Base-by-base conservation (phyloP, 2,329 filamentous ascomycete species). In the Drechslera avenae region DNA sequence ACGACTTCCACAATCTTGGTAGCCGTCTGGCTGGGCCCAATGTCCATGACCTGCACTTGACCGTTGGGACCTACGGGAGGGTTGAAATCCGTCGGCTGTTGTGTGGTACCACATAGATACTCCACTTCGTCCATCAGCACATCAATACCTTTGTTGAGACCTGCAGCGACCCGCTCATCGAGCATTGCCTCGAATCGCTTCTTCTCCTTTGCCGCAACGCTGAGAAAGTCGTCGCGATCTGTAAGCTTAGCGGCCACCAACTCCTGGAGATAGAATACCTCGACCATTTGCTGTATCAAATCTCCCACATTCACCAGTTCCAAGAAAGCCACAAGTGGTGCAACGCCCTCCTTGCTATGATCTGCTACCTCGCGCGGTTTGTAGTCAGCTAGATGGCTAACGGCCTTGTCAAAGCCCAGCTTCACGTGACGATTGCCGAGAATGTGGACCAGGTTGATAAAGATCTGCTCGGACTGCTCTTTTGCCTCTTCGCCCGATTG, bases 181-280 rank as follows among this genome's bases (percentile, higher is more conserved):
- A 99, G 86, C 89, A 97, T 96, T 70, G 97, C 92, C 79, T 99
- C 94, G 66, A 97, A 99, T 60, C 90, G 91, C 78, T 97, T 97
- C 83, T 99, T 99, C 59, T 94, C 92, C 63, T 97, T 88, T 26
- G 89, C 89, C 0, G 92, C 90, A 16, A 91, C 89, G 67, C 96
- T 91, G 39, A 99, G 80, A 67, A 99, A 99, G 75, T 99, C 94
- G 69, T 96, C 95, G 35, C 89, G 86, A 69, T 97, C 93, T 1
- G 89, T 89, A 45, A 99, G 86, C 64, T 89, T 89, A 12, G 89
- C 84, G 1, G 85, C 83, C 5, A 91, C 86, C 21, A 99, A 83
- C 76, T 99, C 94, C 75, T 97, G 94, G 70, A 96, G 89, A 75
- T 96, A 99, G 71, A 99, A 99, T 28, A 99, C 91, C 70, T 99